These are phyloP conservation scores for Aspergillus eucalypticola DNA, from an alignment of 2,329 filamentous ascomycete species.

Conservation along the genomic window DNA sequence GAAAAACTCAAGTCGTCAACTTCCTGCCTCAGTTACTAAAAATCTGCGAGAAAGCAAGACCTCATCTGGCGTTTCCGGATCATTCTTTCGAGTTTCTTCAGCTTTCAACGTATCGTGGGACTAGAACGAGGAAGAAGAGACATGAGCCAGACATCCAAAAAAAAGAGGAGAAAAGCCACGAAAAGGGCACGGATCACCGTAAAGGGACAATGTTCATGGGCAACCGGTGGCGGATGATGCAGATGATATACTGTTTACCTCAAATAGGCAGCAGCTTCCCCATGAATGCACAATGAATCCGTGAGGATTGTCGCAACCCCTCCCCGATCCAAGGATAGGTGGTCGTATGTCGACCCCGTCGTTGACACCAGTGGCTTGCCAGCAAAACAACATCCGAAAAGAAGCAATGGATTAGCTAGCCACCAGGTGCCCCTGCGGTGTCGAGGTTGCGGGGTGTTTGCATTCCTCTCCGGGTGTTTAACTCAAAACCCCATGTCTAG, in stretches of 20 bases:
- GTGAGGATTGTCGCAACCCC: neutral
- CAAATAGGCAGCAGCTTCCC: neutral
- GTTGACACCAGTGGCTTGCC: neutral
- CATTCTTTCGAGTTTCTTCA: neutral
- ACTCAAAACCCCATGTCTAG: neutral
- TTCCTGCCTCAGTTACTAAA: neutral
- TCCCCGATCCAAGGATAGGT: neutral
- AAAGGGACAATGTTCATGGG: neutral
- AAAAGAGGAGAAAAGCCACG: neutral
- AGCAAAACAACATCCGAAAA: neutral
- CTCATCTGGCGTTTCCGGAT: neutral
- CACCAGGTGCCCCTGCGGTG: neutral
- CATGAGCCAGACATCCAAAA: neutral
- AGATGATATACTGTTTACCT: neutral
- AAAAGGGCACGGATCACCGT: neutral
- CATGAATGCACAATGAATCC: neutral
- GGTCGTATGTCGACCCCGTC: neutral
- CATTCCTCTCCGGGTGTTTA: neutral
- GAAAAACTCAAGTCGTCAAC: neutral
- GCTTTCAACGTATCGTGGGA: neutral
- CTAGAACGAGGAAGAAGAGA: neutral
- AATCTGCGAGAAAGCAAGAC: neutral
- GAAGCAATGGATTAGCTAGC: neutral
- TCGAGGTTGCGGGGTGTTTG: neutral
- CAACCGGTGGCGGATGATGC: neutral